Evolutionary conservation across 257 asterid species (phyloP).

Genomic region (Vinca minor): DNA sequence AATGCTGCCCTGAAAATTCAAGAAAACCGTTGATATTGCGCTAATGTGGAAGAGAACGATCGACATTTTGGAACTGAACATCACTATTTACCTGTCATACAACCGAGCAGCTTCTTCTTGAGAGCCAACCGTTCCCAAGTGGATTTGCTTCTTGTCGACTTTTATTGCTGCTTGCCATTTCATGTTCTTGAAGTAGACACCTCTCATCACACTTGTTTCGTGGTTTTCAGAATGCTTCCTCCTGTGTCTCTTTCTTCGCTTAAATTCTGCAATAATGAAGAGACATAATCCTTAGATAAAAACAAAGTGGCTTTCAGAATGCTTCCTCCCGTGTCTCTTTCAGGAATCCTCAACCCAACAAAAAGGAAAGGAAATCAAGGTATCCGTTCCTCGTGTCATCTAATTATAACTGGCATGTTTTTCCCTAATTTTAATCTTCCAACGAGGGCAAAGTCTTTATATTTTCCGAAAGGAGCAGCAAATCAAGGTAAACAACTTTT

Average conservation of each 20-base stretch:
- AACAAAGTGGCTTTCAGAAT: background rate
- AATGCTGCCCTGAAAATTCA: constrained; percentile 82
- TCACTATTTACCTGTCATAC: constrained; percentile 73
- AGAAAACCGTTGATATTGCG: no score
- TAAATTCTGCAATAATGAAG: constrained; percentile 44
- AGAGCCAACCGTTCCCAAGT: constrained; percentile 87
- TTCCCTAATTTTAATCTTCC: background rate
- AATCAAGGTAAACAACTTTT: background rate
- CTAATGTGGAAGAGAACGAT: background rate
- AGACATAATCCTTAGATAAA: background rate
- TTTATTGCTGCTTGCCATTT: constrained; percentile 99
- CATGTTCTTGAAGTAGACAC: constrained; percentile 87
- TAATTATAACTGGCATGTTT: background rate
- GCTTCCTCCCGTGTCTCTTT: no score
- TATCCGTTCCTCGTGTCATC: background rate
- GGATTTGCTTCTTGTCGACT: constrained; percentile 93
- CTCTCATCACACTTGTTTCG: constrained; percentile 75
- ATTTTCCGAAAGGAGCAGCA: background rate
- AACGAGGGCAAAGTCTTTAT: background rate
- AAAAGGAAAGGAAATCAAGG: background rate
- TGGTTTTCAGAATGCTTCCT: constrained; percentile 76
- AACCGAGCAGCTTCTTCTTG: constrained; percentile 92
- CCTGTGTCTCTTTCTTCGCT: constrained; percentile 77
- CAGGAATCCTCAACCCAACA: background rate
- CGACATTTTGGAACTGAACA: background rate